Conservation (phyloP, 2,329 filamentous ascomycete genomes). For the Xylaria sp. region DNA sequence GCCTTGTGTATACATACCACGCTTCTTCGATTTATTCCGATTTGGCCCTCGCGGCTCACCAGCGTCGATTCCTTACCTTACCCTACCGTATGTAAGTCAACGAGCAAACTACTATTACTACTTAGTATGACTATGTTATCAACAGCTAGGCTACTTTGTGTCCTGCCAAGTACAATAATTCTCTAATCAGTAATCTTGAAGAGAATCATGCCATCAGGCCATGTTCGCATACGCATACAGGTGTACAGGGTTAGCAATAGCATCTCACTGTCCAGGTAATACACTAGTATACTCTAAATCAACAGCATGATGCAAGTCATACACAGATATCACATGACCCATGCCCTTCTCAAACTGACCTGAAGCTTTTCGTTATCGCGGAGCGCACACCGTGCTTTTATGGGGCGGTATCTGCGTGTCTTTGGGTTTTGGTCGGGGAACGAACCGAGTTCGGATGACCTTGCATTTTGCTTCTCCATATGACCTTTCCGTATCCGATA, state of each 20-base stretch:
- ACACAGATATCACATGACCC: constrained; percentile 1
- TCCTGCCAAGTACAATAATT: not conserved
- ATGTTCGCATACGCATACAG: constrained; percentile 13
- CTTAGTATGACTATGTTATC: not conserved
- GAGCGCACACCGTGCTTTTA: not conserved
- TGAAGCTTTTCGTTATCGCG: not conserved
- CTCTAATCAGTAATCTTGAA: not conserved
- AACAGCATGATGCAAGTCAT: not conserved
- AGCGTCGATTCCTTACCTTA: not conserved
- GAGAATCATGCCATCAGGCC: not conserved
- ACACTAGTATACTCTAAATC: not conserved
- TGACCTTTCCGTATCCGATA: not conserved
- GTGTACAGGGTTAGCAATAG: not conserved
- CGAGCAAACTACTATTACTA: not conserved
- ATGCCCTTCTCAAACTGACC: not conserved
- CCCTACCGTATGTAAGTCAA: not conserved
- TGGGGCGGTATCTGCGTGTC: constrained; percentile 12
- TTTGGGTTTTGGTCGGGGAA: not conserved
- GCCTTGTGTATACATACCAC: not conserved
- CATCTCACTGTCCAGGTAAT: not conserved
- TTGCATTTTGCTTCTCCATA: not conserved
- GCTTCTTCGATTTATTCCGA: not conserved
- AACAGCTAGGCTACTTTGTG: not conserved
- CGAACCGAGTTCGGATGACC: constrained; percentile 8
- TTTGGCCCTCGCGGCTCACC: not conserved